Conservation (phyloP, 2,329 filamentous ascomycete genomes). For the Cytospora piceicola region DNA sequence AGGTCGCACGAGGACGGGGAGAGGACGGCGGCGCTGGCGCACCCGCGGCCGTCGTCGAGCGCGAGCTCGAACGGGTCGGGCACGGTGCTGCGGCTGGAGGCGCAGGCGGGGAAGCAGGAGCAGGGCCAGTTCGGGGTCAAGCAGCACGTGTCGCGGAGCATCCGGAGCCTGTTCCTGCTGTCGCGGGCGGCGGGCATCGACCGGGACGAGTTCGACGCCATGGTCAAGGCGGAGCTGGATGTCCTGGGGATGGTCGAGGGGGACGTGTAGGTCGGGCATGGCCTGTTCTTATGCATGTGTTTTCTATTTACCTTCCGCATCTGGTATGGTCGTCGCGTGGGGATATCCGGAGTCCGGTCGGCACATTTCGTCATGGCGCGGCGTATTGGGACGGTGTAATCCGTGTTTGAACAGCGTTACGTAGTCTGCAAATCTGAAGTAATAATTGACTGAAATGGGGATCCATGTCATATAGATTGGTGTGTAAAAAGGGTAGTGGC, state of each 20-base stretch:
- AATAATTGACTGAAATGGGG: background rate
- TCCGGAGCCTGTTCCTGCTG: conserved; percentile 76
- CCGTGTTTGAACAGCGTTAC: background rate
- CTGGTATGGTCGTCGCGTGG: conserved; percentile 9
- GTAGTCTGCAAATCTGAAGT: background rate
- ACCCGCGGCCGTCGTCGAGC: conserved; percentile 63
- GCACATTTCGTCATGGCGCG: conserved; percentile 17
- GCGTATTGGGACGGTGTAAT: background rate
- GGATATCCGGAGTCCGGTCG: conserved; percentile 25
- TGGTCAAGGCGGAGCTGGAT: conserved; percentile 73
- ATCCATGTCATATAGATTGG: background rate
- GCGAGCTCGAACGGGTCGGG: conserved; percentile 59
- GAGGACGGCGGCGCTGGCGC: conserved; percentile 46
- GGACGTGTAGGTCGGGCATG: conserved; percentile 33
- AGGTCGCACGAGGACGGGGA: conserved; percentile 45
- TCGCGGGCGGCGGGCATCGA: conserved; percentile 74
- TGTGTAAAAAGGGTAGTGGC: background rate
- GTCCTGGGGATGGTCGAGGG: conserved; percentile 71
- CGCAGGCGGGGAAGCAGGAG: conserved; percentile 58
- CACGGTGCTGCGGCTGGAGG: conserved; percentile 65
- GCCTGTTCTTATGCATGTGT: background rate
- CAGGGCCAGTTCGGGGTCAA: conserved; percentile 74
- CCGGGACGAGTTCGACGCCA: conserved; percentile 72
- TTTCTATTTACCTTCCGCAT: conserved; percentile 4
- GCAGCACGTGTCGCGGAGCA: conserved; percentile 76